Evolutionary conservation across 148 eudicot genomes (phyloP), one percentile per base, ranked within the genome.

Genomic region (Simmondsia chinensis): DNA sequence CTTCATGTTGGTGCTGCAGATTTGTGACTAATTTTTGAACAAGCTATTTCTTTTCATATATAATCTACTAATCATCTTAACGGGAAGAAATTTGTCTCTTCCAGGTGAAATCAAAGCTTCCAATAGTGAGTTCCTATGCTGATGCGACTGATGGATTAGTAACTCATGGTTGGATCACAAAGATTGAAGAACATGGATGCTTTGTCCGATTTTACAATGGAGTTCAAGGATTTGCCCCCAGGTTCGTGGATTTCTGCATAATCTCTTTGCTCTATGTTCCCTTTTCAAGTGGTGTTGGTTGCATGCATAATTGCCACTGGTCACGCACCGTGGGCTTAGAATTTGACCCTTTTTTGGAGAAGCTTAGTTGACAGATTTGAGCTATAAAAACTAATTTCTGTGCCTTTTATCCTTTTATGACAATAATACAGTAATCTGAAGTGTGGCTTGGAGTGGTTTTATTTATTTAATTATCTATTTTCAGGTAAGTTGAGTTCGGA

Each of bases 131-230:
- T 54, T 79, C 95, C 20, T 79, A 77, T 65, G 60, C 89, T 61
- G 99, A 86, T 63, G 99, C 95, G 16, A 68, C 67, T 49, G 94
- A 79, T 26, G 89, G 95, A 14, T 62, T 91, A 57, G 29, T 73
- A 46, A 86, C 96, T 20, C 96, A 91, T 77, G 95, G 99, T 28
- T 91, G 99, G 99, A 91, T 91, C 43, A 64, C 89, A 33, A 86
- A 77, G 69, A 79, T 91, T 24, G 99, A 91, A 41, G 66, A 60
- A 20, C 83, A 70, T 74, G 88, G 95, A 28, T 91, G 99, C 64
- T 68, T 66, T 76, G 95, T 91, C 31, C 73, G 65, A 32, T 86
- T 91, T 63, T 91, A 82, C 76, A 91, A 91, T 72, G 96, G 94
- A 50, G 96, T 91, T 28, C 77, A 76, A 64, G 99, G 99, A 66